Evolutionary conservation across 2,329 filamentous ascomycete genomes (phyloP).

Genomic region (Hymenoscyphus fraxineus): DNA sequence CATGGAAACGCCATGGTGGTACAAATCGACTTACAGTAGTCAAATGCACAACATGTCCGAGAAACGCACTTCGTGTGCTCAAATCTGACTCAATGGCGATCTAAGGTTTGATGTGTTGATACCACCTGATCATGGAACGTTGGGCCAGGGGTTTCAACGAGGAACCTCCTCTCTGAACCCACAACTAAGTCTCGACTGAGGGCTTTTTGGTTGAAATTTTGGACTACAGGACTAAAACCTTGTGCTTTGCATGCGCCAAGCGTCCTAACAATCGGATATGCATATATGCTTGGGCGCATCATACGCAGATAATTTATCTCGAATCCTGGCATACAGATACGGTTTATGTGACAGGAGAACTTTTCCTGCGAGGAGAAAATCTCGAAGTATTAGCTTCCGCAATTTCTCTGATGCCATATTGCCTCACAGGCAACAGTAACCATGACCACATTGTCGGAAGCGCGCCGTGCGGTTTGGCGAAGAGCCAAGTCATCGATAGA

Average conservation of each 20-base stretch:
- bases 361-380: neutral
- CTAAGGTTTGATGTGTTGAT: neutral
- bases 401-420: neutral
- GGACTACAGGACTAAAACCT: neutral
- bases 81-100: conserved; percentile 7
- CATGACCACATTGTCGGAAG: conserved; percentile 11
- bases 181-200: neutral
- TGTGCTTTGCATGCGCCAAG: neutral
- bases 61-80: conserved; percentile 14
- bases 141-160: neutral
- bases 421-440: neutral
- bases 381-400: neutral
- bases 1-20: conserved; percentile 10
- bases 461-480: conserved; percentile 3
- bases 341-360: neutral
- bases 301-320: conserved; percentile 7
- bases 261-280: neutral
- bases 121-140: neutral
- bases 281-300: conserved; percentile 4
- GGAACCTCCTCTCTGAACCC: neutral
- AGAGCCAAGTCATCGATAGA: neutral
- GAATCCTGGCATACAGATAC: neutral
- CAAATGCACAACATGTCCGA: conserved; percentile 6
- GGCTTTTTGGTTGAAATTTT: neutral
- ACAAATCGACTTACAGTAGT: conserved; percentile 2